Evolutionary conservation across 2,329 filamentous ascomycete species (phyloP).

Genomic region (Phialophora expanda): DNA sequence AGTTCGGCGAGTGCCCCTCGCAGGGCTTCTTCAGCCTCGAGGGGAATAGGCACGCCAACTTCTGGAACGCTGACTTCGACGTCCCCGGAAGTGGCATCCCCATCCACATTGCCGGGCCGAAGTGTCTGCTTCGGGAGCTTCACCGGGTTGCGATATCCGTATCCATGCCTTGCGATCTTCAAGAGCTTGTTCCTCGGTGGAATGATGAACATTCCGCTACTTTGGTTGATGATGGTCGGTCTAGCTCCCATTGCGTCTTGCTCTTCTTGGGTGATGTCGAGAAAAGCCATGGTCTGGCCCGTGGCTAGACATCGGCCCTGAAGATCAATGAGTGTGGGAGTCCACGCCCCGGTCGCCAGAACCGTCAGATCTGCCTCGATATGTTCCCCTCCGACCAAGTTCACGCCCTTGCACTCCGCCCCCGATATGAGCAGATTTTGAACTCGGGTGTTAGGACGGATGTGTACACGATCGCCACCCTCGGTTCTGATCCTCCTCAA

Average conservation of each 20-base stretch:
- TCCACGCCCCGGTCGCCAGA: constrained; percentile 88
- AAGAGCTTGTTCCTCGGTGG: constrained; percentile 58
- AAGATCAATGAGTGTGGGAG: constrained; percentile 75
- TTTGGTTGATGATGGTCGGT: constrained; percentile 65
- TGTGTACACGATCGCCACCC: constrained; percentile 42
- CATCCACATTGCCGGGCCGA: constrained; percentile 14
- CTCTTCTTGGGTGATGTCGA: constrained; percentile 74
- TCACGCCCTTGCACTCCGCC: constrained; percentile 31
- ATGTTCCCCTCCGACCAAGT: constrained; percentile 29
- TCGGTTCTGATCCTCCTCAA: constrained; percentile 45
- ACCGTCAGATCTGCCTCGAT: constrained; percentile 50
- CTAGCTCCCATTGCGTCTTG: constrained; percentile 66
- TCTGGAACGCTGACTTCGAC: constrained; percentile 49
- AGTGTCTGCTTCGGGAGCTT: constrained; percentile 27
- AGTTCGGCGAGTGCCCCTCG: constrained; percentile 66
- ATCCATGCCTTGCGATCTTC: constrained; percentile 72
- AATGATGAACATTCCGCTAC: constrained; percentile 60
- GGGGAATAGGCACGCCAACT: constrained; percentile 47
- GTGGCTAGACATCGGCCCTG: constrained; percentile 77
- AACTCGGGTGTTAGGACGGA: constrained; percentile 46
- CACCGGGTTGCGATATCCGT: constrained; percentile 59
- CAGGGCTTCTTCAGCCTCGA: constrained; percentile 66
- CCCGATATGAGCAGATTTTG: constrained; percentile 43
- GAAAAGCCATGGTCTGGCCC: constrained; percentile 79
- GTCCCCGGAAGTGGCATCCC: constrained; percentile 11